phyloP scores from a whole-genome alignment of 768 basidiomycete species.

The Imleria badia region DNA sequence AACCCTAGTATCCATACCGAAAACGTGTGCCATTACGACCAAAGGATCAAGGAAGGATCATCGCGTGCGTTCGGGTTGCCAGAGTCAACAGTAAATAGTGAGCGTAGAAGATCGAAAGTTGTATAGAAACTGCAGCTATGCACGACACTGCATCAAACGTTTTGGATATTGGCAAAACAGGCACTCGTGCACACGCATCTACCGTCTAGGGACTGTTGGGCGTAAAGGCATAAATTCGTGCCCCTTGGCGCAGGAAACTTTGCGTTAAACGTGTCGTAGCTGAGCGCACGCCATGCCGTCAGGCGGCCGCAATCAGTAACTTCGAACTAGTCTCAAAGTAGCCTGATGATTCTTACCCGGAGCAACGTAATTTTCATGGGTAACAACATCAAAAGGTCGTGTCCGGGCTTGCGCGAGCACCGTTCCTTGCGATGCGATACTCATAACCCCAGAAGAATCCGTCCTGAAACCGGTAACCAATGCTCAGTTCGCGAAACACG shows the following conservation, averaged over 20 bases:
- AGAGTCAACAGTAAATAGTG: slow-evolving; percentile 25
- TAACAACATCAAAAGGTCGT: slow-evolving; percentile 73
- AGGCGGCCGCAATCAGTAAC: slow-evolving; percentile 15
- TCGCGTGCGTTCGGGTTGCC: slow-evolving; percentile 3
- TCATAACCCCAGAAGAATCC: slow-evolving; percentile 51
- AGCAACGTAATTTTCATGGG: slow-evolving; percentile 71
- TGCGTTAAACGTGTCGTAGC: slow-evolving; percentile 55
- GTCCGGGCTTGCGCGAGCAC: slow-evolving; percentile 74
- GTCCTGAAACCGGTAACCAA: slow-evolving; percentile 34
- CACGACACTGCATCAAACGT: slow-evolving; percentile 15
- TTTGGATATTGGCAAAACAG: slow-evolving; percentile 2
- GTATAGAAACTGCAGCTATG: slow-evolving; percentile 16
- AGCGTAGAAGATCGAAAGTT: slow-evolving; percentile 30
- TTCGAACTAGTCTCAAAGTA: slow-evolving; percentile 15
- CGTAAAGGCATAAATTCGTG: slow-evolving; percentile 54
- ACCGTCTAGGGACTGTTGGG: slow-evolving; percentile 35
- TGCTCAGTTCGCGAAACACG: slow-evolving; percentile 13
- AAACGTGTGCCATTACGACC: slow-evolving; percentile 22
- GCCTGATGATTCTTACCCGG: slow-evolving; percentile 56
- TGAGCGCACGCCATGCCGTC: slow-evolving; percentile 19
- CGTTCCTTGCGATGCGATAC: slow-evolving; percentile 57
- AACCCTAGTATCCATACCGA: background rate
- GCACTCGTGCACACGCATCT: slow-evolving; percentile 17
- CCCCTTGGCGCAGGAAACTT: slow-evolving; percentile 57
- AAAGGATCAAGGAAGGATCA: slow-evolving; percentile 11